Evolutionary conservation across 2,329 filamentous ascomycete species (phyloP).

Genomic region (Diaporthe vexans): DNA sequence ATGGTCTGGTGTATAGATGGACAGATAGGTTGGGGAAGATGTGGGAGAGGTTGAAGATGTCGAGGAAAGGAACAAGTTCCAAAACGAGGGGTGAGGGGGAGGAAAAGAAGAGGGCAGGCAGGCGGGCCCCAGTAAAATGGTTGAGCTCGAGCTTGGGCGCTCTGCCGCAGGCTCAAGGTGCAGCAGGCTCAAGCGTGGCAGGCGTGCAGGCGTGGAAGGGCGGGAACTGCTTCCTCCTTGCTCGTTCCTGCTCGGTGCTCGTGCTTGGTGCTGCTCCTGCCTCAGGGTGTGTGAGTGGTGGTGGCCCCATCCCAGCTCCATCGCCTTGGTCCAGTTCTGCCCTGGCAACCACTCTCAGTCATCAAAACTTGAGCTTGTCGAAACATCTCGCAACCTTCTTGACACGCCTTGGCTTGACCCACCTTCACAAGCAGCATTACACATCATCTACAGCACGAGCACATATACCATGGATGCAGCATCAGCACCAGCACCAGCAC

Average conservation of each 20-base stretch:
- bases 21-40: neutral
- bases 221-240: neutral
- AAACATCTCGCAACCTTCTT: conserved; percentile 23
- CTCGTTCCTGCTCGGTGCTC: neutral
- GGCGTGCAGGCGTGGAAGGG: conserved; percentile 19
- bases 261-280: neutral
- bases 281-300: neutral
- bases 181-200: too few relatives aligned
- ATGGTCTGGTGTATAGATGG: conserved; percentile 14
- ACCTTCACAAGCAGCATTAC: neutral
- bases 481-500: neutral
- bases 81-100: conserved; percentile 43
- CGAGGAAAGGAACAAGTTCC: conserved; percentile 12
- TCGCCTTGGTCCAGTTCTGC: neutral
- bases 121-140: conserved; percentile 16
- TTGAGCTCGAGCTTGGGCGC: conserved; percentile 1
- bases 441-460: neutral
- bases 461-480: too few relatives aligned
- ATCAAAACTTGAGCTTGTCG: conserved; percentile 10
- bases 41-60: conserved; percentile 36
- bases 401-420: conserved; percentile 27
- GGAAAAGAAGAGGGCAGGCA: conserved; percentile 34
- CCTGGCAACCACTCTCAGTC: conserved; percentile 7
- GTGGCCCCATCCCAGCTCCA: conserved; percentile 10
- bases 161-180: too few relatives aligned